These are phyloP conservation scores for Pseudohalonectria lignicola DNA, from an alignment of 2,329 filamentous ascomycete species.

Conservation along the genomic window DNA sequence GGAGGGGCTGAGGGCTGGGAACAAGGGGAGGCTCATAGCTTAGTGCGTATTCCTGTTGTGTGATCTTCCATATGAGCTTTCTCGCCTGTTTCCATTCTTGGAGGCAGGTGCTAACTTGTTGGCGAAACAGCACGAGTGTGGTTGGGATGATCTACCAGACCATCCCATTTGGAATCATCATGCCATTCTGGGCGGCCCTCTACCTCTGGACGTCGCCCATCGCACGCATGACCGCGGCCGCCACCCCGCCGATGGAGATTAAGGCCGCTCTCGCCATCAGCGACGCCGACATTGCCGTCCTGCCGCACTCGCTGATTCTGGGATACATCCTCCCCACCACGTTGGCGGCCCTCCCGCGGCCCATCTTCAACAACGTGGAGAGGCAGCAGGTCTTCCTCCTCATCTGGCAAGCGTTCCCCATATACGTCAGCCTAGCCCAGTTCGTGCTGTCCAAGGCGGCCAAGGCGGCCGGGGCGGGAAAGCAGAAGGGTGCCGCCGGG, in stretches of 20 bases:
- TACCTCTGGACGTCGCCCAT: conserved; percentile 2
- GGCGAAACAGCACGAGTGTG: background rate
- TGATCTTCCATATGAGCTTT: background rate
- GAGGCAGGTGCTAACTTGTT: background rate
- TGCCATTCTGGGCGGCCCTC: background rate
- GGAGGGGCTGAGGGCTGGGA: conserved; percentile 1
- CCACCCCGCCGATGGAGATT: background rate
- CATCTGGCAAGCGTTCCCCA: conserved; percentile 2
- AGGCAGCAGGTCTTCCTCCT: background rate
- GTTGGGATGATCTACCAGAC: background rate
- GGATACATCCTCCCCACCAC: conserved; percentile 1
- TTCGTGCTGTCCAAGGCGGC: background rate
- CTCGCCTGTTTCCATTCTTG: background rate
- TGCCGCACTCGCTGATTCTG: conserved; percentile 1
- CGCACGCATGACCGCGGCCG: background rate
- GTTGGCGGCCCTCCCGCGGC: background rate
- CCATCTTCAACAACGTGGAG: background rate
- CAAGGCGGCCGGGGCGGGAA: background rate
- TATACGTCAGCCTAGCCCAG: background rate
- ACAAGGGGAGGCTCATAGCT: background rate
- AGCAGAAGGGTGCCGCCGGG: background rate
- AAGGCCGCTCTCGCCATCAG: background rate
- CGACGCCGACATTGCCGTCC: conserved; percentile 1
- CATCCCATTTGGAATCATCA: conserved; percentile 1
- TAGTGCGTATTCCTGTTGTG: background rate